Conservation (phyloP, 169 alveolate genomes). For the Neospora caninum region DNA sequence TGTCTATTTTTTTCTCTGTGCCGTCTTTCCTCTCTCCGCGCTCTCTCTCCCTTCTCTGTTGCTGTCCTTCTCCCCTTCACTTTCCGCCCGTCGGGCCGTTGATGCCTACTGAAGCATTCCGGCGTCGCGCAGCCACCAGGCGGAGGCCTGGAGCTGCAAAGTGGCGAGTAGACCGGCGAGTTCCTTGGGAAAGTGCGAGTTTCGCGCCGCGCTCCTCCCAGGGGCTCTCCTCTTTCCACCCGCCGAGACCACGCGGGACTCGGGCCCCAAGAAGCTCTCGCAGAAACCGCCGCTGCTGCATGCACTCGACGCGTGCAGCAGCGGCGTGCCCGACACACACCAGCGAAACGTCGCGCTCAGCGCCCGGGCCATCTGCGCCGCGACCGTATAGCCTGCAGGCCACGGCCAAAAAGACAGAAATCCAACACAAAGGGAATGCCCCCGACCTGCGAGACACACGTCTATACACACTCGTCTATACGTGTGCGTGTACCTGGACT, state of each 20-base stretch:
- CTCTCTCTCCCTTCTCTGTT: background rate
- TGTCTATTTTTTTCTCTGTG: too few relatives aligned
- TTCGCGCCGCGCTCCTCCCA: constrained; percentile 17
- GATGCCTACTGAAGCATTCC: constrained; percentile 41
- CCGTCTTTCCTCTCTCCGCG: background rate
- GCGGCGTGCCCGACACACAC: constrained; percentile 80
- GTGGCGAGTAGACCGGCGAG: constrained; percentile 72
- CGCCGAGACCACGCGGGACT: background rate
- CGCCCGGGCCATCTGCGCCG: constrained; percentile 54
- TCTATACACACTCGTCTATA: too few relatives aligned
- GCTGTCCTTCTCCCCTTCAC: background rate
- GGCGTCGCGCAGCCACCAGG: background rate
- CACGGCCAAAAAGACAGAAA: background rate
- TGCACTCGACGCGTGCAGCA: constrained; percentile 58
- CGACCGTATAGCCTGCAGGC: constrained; percentile 63
- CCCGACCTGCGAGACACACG: too few relatives aligned
- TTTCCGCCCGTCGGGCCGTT: background rate
- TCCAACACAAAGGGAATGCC: background rate
- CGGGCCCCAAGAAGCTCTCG: background rate
- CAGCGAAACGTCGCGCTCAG: constrained; percentile 66
- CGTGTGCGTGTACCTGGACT: too few relatives aligned
- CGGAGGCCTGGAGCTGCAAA: constrained; percentile 41
- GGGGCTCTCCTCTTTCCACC: background rate
- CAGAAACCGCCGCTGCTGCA: background rate
- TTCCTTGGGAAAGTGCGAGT: constrained; percentile 70